These are phyloP conservation scores for Lasiodiplodia hormozganensis DNA, from an alignment of 2,329 filamentous ascomycete genomes.

Conservation along the genomic window DNA sequence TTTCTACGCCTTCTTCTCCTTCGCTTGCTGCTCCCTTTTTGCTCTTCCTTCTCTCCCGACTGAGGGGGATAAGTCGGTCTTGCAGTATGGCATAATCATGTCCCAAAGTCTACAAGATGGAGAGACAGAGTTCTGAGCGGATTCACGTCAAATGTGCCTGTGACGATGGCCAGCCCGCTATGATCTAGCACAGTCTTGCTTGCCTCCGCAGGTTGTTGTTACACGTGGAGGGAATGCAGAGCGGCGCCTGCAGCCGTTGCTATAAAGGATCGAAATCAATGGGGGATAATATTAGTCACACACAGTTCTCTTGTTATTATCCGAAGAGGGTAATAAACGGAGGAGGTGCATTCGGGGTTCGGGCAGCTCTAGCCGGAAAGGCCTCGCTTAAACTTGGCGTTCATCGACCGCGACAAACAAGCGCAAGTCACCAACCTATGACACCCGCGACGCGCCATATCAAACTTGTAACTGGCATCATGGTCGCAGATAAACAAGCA, in stretches of 20 bases:
- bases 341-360: no score
- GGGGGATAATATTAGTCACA: conserved; percentile 31
- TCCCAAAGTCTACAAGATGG: conserved; percentile 57
- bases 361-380: background rate
- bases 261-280: conserved; percentile 24
- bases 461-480: background rate
- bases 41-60: background rate
- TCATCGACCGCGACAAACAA: conserved; percentile 9
- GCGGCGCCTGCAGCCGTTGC: conserved; percentile 48
- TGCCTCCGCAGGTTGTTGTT: conserved; percentile 64
- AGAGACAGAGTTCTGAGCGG: conserved; percentile 47
- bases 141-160: conserved; percentile 63
- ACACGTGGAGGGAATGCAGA: conserved; percentile 67
- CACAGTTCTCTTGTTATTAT: background rate
- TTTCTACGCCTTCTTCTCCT: background rate
- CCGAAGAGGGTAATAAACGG: conserved; percentile 5
- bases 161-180: conserved; percentile 67
- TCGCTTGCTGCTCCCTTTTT: background rate
- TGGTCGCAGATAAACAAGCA: background rate
- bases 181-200: conserved; percentile 63
- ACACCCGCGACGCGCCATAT: background rate
- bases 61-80: conserved; percentile 53
- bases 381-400: conserved; percentile 15
- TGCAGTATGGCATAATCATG: conserved; percentile 64
- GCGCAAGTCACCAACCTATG: background rate